phyloP scores from a whole-genome alignment of 2,329 filamentous ascomycete genomes.

The Calcarisporium arbuscula region DNA sequence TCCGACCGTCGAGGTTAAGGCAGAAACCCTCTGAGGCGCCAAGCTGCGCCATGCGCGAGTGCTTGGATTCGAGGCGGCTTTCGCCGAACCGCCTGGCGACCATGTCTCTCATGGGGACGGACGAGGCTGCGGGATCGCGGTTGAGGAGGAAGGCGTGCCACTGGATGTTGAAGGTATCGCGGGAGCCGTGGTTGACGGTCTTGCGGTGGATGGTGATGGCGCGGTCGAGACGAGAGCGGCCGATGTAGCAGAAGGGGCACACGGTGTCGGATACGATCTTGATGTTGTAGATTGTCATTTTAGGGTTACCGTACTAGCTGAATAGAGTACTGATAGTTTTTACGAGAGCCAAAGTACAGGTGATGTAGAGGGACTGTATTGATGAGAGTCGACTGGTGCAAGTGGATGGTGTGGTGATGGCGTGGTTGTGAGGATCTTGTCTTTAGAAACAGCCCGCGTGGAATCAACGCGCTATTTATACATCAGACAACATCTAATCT shows the following conservation, averaged over 20 bases:
- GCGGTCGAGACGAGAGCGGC: conserved; percentile 66
- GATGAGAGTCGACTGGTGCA: too few species aligned
- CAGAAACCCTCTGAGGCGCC: conserved; percentile 63
- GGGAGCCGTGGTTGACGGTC: conserved; percentile 47
- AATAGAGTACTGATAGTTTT: too few species aligned
- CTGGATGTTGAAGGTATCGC: conserved; percentile 64
- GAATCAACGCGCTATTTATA: too few species aligned
- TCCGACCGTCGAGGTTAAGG: conserved; percentile 65
- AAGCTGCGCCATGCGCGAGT: conserved; percentile 47
- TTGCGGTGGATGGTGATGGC: conserved; percentile 63
- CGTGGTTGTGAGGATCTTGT: too few species aligned
- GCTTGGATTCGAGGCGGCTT: conserved; percentile 51
- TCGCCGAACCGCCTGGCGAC: conserved; percentile 62
- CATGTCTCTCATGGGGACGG: conserved; percentile 40
- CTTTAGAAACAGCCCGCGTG: too few species aligned
- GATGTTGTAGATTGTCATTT: conserved; percentile 71
- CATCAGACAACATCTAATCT: too few species aligned
- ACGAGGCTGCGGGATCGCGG: conserved; percentile 38
- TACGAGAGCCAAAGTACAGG: too few species aligned
- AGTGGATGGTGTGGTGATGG: too few species aligned
- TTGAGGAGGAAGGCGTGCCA: conserved; percentile 82
- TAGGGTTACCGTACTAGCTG: too few species aligned
- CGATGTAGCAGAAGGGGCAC: conserved; percentile 76
- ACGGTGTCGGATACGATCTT: conserved; percentile 75
- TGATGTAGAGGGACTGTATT: too few species aligned